These are phyloP conservation scores for Pleurotus cornucopiae DNA, from an alignment of 768 basidiomycete genomes.

Conservation along the genomic window DNA sequence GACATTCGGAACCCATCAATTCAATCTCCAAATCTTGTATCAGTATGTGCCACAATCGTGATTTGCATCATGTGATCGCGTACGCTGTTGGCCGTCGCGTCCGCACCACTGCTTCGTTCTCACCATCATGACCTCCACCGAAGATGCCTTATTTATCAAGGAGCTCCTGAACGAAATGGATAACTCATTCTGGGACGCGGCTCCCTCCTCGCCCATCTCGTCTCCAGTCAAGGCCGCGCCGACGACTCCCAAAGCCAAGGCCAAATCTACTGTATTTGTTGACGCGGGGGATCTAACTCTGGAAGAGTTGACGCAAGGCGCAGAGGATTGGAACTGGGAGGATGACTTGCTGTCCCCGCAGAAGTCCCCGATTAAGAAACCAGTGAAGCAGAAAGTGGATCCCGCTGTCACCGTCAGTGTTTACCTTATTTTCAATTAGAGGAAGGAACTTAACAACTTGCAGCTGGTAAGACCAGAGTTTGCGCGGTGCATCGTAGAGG, in stretches of 20 bases:
- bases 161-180: slow-evolving; percentile 50
- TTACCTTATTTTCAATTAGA: slow-evolving; percentile 5
- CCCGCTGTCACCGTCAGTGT: background rate
- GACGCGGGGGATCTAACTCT: slow-evolving; percentile 38
- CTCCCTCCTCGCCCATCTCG: slow-evolving; percentile 29
- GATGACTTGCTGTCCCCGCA: slow-evolving; percentile 47
- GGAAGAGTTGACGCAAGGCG: slow-evolving; percentile 52
- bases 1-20: too few species aligned
- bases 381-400: background rate
- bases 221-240: slow-evolving; percentile 20
- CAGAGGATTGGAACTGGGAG: slow-evolving; percentile 68
- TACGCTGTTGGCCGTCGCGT: too few species aligned
- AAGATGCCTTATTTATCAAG: slow-evolving; percentile 52
- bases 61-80: too few species aligned
- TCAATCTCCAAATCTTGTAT: too few species aligned
- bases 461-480: slow-evolving; percentile 27
- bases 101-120: too few species aligned
- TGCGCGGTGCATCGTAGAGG: slow-evolving; percentile 55
- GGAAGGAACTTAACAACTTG: background rate
- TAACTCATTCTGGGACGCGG: slow-evolving; percentile 42
- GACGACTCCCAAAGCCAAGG: slow-evolving; percentile 5
- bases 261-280: slow-evolving; percentile 13
- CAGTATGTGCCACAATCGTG: too few species aligned
- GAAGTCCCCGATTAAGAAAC: slow-evolving; percentile 31
- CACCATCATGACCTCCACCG: background rate